A percentile compares a stretch with the other conserved stretches of the same genome.
These are phyloP conservation scores for Urochloa ruziziensis DNA, from an alignment of 176 grass and related monocot genomes.

Conservation along the genomic window DNA sequence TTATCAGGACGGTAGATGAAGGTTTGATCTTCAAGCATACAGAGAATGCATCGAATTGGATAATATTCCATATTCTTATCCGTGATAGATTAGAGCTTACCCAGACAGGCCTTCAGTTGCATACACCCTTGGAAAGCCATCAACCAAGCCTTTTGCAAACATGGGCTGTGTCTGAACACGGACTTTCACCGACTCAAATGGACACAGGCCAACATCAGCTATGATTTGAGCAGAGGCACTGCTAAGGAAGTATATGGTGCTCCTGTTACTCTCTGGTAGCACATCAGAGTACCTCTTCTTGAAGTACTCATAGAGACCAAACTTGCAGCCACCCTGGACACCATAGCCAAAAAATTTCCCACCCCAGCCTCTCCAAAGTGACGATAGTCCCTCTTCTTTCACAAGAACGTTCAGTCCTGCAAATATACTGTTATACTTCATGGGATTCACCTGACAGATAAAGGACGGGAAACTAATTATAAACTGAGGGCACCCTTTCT, in stretches of 20 bases:
- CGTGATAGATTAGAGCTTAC: conserved; percentile 63
- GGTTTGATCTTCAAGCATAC: not conserved
- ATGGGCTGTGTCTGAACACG: conserved; percentile 83
- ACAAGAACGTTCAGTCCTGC: conserved; percentile 69
- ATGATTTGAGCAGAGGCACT: conserved; percentile 96
- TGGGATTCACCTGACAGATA: conserved; percentile 70
- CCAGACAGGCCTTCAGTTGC: conserved; percentile 82
- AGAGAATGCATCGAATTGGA: not conserved
- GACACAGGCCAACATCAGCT: conserved; percentile 85
- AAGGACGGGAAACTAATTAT: not conserved
- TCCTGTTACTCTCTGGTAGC: conserved; percentile 56
- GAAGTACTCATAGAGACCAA: conserved; percentile 97
- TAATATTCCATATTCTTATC: not conserved
- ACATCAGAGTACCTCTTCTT: conserved; percentile 89
- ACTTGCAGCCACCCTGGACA: conserved; percentile 84
- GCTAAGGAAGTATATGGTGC: conserved; percentile 73
- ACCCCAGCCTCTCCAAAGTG: conserved; percentile 90
- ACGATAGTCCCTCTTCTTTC: conserved; percentile 79
- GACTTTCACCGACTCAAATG: conserved; percentile 94
- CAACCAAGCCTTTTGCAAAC: conserved; percentile 83
- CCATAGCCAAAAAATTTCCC: conserved; percentile 90
- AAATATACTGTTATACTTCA: conserved; percentile 85
- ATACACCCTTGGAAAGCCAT: conserved; percentile 93
- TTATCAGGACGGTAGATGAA: not conserved
- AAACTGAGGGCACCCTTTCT: not conserved